Conservation (phyloP, 768 basidiomycete genomes). For the Amanita pallidorosea region DNA sequence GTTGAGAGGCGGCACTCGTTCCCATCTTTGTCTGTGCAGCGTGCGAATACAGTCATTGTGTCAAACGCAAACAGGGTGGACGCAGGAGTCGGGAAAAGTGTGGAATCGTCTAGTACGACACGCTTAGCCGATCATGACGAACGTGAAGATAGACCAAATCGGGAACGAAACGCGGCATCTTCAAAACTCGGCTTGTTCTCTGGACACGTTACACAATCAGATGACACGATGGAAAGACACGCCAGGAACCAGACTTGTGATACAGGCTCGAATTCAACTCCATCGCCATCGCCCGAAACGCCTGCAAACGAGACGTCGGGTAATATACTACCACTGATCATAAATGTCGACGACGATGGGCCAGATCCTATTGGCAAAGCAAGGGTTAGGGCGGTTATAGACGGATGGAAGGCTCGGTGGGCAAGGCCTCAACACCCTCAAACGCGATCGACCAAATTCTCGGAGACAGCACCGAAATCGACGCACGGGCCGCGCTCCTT, state of each 20-base stretch:
- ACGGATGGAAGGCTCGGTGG: constrained; percentile 21
- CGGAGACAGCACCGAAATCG: constrained; percentile 11
- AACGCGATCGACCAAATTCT: constrained; percentile 1
- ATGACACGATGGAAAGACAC: neutral
- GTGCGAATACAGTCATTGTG: constrained; percentile 1
- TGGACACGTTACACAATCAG: neutral
- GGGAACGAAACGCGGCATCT: neutral
- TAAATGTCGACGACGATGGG: constrained; percentile 18
- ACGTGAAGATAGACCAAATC: neutral
- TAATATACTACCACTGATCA: neutral
- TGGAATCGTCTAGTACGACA: neutral
- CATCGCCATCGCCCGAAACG: constrained; percentile 2
- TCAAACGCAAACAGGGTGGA: neutral
- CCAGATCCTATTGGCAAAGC: constrained; percentile 8
- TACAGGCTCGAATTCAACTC: neutral
- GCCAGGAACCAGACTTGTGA: neutral
- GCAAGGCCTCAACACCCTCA: constrained; percentile 3
- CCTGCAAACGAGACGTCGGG: neutral
- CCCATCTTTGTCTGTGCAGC: constrained; percentile 1
- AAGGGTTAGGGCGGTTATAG: constrained; percentile 15
- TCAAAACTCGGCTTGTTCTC: neutral
- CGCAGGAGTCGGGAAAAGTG: neutral
- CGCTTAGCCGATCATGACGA: neutral
- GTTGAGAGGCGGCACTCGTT: constrained; percentile 5
- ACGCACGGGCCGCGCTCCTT: constrained; percentile 12